Conservation (phyloP, 495 filamentous ascomycete species). For the Podospora tetraspora region DNA sequence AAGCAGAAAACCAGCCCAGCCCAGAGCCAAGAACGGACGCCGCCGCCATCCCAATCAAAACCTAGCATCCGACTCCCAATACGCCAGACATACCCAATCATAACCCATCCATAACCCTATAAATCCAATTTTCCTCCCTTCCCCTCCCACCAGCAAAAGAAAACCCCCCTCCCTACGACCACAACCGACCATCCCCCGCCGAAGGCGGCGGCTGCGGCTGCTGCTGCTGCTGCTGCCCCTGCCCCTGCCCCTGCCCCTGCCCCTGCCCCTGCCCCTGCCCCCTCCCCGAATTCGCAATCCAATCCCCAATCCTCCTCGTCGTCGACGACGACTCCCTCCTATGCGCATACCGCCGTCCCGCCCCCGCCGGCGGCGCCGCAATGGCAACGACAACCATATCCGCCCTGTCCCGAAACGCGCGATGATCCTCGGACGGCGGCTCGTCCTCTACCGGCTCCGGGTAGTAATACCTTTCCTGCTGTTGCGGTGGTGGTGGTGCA, state of each 20-base stretch:
- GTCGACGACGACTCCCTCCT: background rate
- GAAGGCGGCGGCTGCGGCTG: background rate
- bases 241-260: too few relatives aligned
- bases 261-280: too few relatives aligned
- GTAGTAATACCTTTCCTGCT: background rate
- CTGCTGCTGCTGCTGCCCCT: too few relatives aligned
- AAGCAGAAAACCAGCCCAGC: background rate
- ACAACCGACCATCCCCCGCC: background rate
- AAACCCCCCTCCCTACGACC: background rate
- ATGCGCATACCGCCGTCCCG: background rate
- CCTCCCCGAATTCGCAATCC: constrained; percentile 1
- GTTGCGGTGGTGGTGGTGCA: too few relatives aligned
- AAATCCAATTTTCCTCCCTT: background rate
- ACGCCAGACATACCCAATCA: background rate
- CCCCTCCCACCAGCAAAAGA: background rate
- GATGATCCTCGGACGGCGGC: background rate
- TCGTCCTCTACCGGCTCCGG: background rate
- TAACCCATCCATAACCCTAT: background rate
- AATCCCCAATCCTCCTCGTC: constrained; percentile 6
- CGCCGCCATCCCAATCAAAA: background rate
- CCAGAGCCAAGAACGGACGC: background rate
- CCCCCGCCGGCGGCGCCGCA: background rate
- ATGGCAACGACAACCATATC: background rate
- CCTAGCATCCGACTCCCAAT: background rate
- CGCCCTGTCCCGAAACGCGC: background rate